Conservation (phyloP, 2,329 filamentous ascomycete genomes). For the Cadophora sp. region DNA sequence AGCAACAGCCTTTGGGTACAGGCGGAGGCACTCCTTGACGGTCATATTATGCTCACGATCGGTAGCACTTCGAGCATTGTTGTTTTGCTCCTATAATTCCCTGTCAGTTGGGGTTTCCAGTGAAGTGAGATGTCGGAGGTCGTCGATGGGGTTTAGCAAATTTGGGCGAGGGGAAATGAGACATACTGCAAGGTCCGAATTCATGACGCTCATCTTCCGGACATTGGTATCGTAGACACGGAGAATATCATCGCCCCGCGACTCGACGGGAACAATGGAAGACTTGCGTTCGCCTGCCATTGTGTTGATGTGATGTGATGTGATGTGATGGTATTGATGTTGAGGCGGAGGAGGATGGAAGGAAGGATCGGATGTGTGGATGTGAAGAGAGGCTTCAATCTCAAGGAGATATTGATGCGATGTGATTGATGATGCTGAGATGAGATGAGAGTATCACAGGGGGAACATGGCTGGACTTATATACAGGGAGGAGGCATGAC, state of each 20-base stretch:
- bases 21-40: constrained; percentile 19
- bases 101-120: not conserved
- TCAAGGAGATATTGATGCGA: not conserved
- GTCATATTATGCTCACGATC: constrained; percentile 23
- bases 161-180: not conserved
- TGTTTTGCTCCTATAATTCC: constrained; percentile 10
- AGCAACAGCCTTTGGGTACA: constrained; percentile 17
- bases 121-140: not conserved
- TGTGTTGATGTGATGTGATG: constrained; percentile 32
- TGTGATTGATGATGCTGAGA: not conserved
- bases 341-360: not conserved
- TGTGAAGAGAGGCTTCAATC: constrained; percentile 1
- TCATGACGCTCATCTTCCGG: constrained; percentile 22
- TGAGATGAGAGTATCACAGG: not conserved
- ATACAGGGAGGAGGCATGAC: not conserved
- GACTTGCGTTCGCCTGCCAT: constrained; percentile 16
- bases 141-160: not conserved
- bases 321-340: not conserved
- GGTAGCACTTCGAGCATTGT: constrained; percentile 16
- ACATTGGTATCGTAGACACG: constrained; percentile 17
- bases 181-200: constrained; percentile 17
- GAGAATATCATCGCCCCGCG: constrained; percentile 14
- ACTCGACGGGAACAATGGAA: constrained; percentile 17
- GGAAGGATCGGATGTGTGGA: not conserved
- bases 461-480: constrained; percentile 1